These are phyloP conservation scores for Ramaria rubella DNA, from an alignment of 768 basidiomycete species.

Conservation along the genomic window DNA sequence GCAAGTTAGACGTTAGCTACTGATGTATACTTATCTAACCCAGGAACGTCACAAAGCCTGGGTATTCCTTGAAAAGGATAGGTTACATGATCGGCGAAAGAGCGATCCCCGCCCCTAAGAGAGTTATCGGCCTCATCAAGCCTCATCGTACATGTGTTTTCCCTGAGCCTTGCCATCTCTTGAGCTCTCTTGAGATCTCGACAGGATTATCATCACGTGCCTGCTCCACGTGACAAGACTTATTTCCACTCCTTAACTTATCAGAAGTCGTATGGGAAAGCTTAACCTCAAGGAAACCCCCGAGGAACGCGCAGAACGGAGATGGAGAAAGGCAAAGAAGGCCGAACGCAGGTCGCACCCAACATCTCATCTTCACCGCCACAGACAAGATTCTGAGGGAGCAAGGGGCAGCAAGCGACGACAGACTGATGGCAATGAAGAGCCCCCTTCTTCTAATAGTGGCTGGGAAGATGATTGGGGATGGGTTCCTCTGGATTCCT, in stretches of 20 bases:
- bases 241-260: neutral
- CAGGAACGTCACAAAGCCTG: too few relatives aligned
- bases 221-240: neutral
- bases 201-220: too few relatives aligned
- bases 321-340: constrained; percentile 37
- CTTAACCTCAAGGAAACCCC: constrained; percentile 50
- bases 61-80: too few relatives aligned
- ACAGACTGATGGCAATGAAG: neutral
- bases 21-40: too few relatives aligned
- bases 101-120: too few relatives aligned
- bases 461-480: constrained; percentile 24
- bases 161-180: too few relatives aligned
- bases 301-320: constrained; percentile 47
- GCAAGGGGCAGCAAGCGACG: constrained; percentile 6
- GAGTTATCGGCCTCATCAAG: too few relatives aligned
- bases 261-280: neutral
- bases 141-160: too few relatives aligned
- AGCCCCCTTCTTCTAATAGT: too few relatives aligned
- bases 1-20: too few relatives aligned
- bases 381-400: constrained; percentile 12
- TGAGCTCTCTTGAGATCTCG: too few relatives aligned
- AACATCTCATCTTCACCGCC: constrained; percentile 19
- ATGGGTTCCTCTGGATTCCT: constrained; percentile 21
- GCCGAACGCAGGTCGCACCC: constrained; percentile 42
- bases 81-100: too few relatives aligned